A percentile compares a stretch with the other conserved stretches of the same genome.
Evolutionary conservation across 2,329 filamentous ascomycete species (phyloP).

Genomic region (Tolypocladium cylindrosporum): DNA sequence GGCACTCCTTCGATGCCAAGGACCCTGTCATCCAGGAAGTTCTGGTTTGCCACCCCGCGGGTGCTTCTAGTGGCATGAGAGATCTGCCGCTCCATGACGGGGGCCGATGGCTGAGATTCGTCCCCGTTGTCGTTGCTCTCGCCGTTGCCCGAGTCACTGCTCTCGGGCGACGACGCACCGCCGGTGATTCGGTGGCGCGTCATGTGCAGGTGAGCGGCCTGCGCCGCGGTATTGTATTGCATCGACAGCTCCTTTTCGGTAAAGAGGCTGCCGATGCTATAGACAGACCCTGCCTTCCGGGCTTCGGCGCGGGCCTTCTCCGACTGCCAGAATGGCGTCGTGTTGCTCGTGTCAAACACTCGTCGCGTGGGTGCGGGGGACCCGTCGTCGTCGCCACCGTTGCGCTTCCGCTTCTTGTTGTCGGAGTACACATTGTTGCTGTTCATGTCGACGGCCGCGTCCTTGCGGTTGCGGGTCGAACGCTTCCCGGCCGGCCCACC

Average conservation of each 20-base stretch:
- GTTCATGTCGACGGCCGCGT: constrained; percentile 30
- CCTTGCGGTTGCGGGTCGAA: constrained; percentile 50
- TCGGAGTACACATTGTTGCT: constrained; percentile 46
- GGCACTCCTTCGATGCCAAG: constrained; percentile 50
- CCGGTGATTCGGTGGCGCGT: constrained; percentile 47
- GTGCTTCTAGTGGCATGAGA: constrained; percentile 57
- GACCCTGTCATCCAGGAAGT: constrained; percentile 47
- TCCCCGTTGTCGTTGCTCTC: constrained; percentile 41
- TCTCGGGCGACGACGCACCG: constrained; percentile 37
- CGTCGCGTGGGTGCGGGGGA: constrained; percentile 50
- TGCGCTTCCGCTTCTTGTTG: constrained; percentile 53
- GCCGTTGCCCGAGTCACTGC: constrained; percentile 42
- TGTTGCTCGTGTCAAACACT: constrained; percentile 43
- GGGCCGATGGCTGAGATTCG: constrained; percentile 36
- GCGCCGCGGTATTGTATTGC: constrained; percentile 52
- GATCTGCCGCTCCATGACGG: constrained; percentile 52
- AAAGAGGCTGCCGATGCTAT: constrained; percentile 61
- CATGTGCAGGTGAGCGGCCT: constrained; percentile 53
- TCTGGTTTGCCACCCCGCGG: constrained; percentile 41
- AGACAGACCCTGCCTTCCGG: constrained; percentile 49
- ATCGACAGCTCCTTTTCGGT: constrained; percentile 60
- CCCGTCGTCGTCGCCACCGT: constrained; percentile 50
- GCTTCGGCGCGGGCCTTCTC: constrained; percentile 44
- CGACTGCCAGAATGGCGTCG: constrained; percentile 52
- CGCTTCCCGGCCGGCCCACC: constrained; percentile 54